These are phyloP conservation scores for Corynespora cassiicola DNA, from an alignment of 2,329 filamentous ascomycete genomes.

Conservation along the genomic window DNA sequence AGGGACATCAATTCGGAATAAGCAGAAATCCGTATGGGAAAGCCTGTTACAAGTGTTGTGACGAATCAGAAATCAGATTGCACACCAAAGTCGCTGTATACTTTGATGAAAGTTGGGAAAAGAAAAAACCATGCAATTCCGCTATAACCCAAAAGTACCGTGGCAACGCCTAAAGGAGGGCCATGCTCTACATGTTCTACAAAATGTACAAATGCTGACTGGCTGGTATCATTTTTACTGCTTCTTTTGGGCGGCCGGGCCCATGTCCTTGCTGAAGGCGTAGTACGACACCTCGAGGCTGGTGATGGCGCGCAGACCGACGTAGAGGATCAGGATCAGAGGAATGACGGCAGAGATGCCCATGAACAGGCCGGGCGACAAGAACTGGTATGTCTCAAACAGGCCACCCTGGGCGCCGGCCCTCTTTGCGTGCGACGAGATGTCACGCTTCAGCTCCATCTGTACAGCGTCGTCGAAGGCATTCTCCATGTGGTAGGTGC, in stretches of 20 bases:
- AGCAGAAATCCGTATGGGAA: too few species aligned
- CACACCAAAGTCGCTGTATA: too few species aligned
- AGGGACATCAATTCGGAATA: too few species aligned
- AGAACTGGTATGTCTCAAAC: constrained; percentile 94
- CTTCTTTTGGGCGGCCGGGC: constrained; percentile 86
- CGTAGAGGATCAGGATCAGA: constrained; percentile 77
- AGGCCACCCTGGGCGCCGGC: constrained; percentile 50
- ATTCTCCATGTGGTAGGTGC: constrained; percentile 68
- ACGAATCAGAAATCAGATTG: too few species aligned
- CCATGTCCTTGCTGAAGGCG: constrained; percentile 96
- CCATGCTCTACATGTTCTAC: constrained; percentile 26
- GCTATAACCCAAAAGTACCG: not conserved
- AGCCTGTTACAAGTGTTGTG: too few species aligned
- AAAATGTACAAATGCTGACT: constrained; percentile 24
- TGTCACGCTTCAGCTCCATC: constrained; percentile 76
- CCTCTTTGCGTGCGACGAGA: constrained; percentile 43
- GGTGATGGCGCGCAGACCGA: constrained; percentile 76
- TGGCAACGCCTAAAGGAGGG: constrained; percentile 13
- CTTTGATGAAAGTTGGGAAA: too few species aligned
- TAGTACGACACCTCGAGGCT: constrained; percentile 91
- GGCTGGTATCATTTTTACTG: constrained; percentile 61
- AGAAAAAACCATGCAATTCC: too few species aligned
- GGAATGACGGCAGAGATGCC: constrained; percentile 73
- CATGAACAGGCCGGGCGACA: constrained; percentile 93
- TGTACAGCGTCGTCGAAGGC: constrained; percentile 69